Evolutionary conservation across 2,329 filamentous ascomycete genomes (phyloP), one percentile per base, ranked within the genome.

Genomic region (Penicillium sp.): DNA sequence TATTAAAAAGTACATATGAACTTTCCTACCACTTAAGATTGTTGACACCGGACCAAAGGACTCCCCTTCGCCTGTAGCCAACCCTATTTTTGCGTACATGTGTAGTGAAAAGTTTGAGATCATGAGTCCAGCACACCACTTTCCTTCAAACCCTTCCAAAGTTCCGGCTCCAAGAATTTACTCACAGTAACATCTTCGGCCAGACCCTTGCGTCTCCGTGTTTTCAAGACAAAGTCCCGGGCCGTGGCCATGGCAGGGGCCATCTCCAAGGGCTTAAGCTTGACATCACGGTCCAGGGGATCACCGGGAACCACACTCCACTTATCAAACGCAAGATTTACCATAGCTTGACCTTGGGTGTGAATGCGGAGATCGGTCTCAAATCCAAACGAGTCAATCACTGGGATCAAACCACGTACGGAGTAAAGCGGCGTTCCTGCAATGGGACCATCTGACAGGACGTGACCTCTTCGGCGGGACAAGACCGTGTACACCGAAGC

Each of bases 231-330:
- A 76, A 99, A 97, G 75, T 99, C 94, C 61, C 94, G 84, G 1
- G 94, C 94, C 49, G 93, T 95, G 23, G 90, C 92, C 79, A 95
- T 91, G 51, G 91, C 90, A 54, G 84, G 85, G 1, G 94, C 94
- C 62, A 93, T 91, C 75, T 97, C 93, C 63, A 99, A 80, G 6
- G 93, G 91, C 50, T 90, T 83, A 56, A 94, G 80, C 64, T 91
- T 86, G 61, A 95, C 87, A 60, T 92, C 89, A 70, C 88, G 89
- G 75, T 99, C 94, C 35, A 99, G 83, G 41, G 94, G 94, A 75
- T 99, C 94, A 55, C 94, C 94, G 2, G 94, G 94, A 1, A 99
- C 93, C 61, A 97, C 91, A 70, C 85, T 92, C 94, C 94, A 99
- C 64, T 90, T 87, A 72, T 99, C 94, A 75, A 99, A 99, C 13